These are phyloP conservation scores for Crithidia thermophila DNA, from an alignment of 208 protist species.

Conservation along the genomic window DNA sequence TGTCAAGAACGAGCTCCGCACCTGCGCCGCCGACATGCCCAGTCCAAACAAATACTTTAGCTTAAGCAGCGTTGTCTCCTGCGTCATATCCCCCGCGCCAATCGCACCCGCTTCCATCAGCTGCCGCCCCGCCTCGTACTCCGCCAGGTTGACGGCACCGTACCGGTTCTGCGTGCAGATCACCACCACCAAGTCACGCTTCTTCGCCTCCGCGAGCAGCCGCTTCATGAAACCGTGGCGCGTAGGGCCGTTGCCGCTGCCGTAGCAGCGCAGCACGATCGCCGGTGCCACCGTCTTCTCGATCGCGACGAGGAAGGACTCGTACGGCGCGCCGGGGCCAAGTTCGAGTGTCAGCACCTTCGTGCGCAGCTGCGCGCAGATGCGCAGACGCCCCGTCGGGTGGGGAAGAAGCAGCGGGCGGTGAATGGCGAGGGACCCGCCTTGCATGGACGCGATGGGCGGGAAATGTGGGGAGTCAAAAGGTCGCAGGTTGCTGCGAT, in stretches of 20 bases:
- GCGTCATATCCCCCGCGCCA: constrained; percentile 91
- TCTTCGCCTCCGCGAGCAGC: constrained; percentile 53
- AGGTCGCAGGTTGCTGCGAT: constrained; percentile 74
- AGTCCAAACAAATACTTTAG: constrained; percentile 86
- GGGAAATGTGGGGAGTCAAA: constrained; percentile 94
- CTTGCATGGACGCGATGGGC: constrained; percentile 79
- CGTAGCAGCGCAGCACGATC: constrained; percentile 93
- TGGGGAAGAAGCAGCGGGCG: constrained; percentile 46
- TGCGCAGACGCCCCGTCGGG: constrained; percentile 51
- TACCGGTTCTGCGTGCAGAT: constrained; percentile 90
- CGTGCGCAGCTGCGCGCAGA: constrained; percentile 51
- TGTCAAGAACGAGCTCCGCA: constrained; percentile 40
- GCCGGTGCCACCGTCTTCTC: constrained; percentile 59
- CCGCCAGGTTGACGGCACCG: constrained; percentile 56
- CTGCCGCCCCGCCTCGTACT: constrained; percentile 82
- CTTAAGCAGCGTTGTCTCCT: constrained; percentile 91
- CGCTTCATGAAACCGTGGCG: constrained; percentile 69
- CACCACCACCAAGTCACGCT: constrained; percentile 89
- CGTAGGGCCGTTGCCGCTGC: constrained; percentile 92
- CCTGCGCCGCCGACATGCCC: constrained; percentile 40
- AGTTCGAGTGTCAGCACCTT: constrained; percentile 67
- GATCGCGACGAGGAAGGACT: constrained; percentile 27
- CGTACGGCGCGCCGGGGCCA: constrained; percentile 72
- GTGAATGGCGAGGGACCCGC: constrained; percentile 49
- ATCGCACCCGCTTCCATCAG: constrained; percentile 72